Percentiles rank a stretch among this genome's conserved stretches.
Conservation (phyloP, 352 stramenopile species). For the Pythium angustatum region DNA sequence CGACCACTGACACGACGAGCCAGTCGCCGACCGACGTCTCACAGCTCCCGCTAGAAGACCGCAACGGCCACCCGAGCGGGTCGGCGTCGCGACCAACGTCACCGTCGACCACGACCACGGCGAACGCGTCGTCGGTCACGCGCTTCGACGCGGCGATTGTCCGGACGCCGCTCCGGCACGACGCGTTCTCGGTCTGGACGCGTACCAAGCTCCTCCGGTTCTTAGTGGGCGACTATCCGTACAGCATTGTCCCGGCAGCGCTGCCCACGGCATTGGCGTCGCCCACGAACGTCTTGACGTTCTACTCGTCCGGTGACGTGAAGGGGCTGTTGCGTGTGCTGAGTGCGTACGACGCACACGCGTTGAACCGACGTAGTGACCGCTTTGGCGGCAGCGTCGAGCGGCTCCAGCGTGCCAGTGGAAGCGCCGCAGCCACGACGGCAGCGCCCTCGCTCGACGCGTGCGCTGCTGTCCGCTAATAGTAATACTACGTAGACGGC, state of each 20-base stretch:
- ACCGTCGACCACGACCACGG: not conserved
- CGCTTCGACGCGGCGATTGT: slow-evolving; percentile 9
- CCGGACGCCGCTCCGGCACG: slow-evolving; percentile 10
- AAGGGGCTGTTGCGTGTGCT: slow-evolving; percentile 1
- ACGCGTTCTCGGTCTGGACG: not conserved
- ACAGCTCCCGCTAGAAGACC: slow-evolving; percentile 22
- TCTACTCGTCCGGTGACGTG: slow-evolving; percentile 22
- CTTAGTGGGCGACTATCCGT: slow-evolving; percentile 23
- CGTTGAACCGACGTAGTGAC: slow-evolving; percentile 24
- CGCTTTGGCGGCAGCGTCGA: slow-evolving; percentile 13
- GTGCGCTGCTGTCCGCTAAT: too few species aligned
- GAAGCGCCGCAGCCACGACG: too few species aligned
- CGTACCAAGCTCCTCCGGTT: slow-evolving; percentile 18
- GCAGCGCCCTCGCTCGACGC: too few species aligned
- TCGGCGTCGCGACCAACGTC: not conserved
- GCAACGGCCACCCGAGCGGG: slow-evolving; percentile 2
- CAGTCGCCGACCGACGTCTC: slow-evolving; percentile 9
- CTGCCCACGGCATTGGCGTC: slow-evolving; percentile 10
- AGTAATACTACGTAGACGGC: too few species aligned
- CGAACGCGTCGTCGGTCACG: not conserved
- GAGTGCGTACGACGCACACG: slow-evolving; percentile 1
- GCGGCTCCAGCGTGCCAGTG: too few species aligned
- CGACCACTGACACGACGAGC: not conserved
- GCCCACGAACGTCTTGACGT: slow-evolving; percentile 15
- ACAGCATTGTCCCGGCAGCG: slow-evolving; percentile 4